Conservation (phyloP, 140 eudicot genomes). For the Anethum foeniculum region DNA sequence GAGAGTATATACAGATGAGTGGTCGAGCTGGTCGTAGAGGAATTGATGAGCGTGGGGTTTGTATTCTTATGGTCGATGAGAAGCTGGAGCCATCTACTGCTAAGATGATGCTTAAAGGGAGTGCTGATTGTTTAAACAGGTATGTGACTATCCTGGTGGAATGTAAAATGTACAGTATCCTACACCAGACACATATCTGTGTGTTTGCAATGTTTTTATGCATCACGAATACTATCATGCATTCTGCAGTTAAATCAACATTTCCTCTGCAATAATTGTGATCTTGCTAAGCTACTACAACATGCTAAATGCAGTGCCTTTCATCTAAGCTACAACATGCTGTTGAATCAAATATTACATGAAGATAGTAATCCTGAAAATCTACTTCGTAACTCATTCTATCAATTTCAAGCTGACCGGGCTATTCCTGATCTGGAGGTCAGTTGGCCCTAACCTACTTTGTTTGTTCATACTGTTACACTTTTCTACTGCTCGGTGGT, state of each 20-base stretch:
- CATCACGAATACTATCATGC: background rate
- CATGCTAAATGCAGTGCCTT: slow-evolving; percentile 58
- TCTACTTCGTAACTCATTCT: slow-evolving; percentile 90
- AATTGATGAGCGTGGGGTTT: slow-evolving; percentile 95
- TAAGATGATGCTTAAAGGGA: slow-evolving; percentile 91
- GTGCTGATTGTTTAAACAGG: slow-evolving; percentile 98
- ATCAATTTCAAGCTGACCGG: slow-evolving; percentile 90
- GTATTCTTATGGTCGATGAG: slow-evolving; percentile 98
- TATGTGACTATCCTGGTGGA: background rate
- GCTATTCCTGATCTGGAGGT: slow-evolving; percentile 98
- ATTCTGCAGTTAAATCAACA: background rate
- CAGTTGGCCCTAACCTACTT: slow-evolving; percentile 6
- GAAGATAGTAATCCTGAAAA: slow-evolving; percentile 97
- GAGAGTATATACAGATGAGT: slow-evolving; percentile 99
- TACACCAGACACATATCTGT: background rate
- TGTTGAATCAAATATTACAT: slow-evolving; percentile 78
- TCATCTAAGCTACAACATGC: slow-evolving; percentile 98
- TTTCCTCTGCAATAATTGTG: background rate
- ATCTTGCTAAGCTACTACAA: background rate
- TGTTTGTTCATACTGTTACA: background rate
- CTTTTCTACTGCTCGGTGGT: background rate
- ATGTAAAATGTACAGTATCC: background rate
- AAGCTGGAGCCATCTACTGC: slow-evolving; percentile 97
- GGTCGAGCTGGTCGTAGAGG: slow-evolving; percentile 99
- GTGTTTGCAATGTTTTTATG: background rate